Percentiles rank a stretch among this genome's conserved stretches.
Conservation (phyloP, 1,139 yeast species). For the Wickerhamomyces sp. region DNA sequence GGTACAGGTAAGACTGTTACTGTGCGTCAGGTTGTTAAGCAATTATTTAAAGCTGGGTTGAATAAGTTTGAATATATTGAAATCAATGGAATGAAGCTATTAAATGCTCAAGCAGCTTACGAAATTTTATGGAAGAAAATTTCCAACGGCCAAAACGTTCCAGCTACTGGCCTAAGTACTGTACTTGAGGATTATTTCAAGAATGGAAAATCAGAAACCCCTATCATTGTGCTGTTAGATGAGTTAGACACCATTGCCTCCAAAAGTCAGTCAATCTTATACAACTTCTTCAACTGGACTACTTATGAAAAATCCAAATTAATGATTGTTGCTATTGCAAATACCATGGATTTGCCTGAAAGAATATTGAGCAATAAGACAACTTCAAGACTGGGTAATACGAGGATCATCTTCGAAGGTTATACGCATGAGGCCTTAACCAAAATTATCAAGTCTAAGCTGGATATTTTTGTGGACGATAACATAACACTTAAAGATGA, state of each 20-base stretch:
- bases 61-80: constrained; percentile 70
- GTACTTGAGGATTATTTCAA: constrained; percentile 51
- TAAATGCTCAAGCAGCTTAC: constrained; percentile 84
- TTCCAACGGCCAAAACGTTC: constrained; percentile 50
- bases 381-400: constrained; percentile 84
- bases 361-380: constrained; percentile 82
- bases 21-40: constrained; percentile 76
- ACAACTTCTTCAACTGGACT: constrained; percentile 98
- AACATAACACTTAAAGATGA: constrained; percentile 50
- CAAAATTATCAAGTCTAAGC: constrained; percentile 66
- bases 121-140: constrained; percentile 77
- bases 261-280: constrained; percentile 82
- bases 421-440: constrained; percentile 79
- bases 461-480: constrained; percentile 47
- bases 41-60: constrained; percentile 48
- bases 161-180: constrained; percentile 59
- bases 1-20: constrained; percentile 98
- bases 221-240: constrained; percentile 79
- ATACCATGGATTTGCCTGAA: constrained; percentile 97
- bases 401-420: constrained; percentile 84
- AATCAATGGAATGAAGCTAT: constrained; percentile 83
- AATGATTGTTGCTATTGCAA: constrained; percentile 90
- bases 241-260: constrained; percentile 91
- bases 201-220: constrained; percentile 29
- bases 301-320: constrained; percentile 73